Conservation (phyloP, 2,329 filamentous ascomycete species). For the Rachicladosporium sp. region DNA sequence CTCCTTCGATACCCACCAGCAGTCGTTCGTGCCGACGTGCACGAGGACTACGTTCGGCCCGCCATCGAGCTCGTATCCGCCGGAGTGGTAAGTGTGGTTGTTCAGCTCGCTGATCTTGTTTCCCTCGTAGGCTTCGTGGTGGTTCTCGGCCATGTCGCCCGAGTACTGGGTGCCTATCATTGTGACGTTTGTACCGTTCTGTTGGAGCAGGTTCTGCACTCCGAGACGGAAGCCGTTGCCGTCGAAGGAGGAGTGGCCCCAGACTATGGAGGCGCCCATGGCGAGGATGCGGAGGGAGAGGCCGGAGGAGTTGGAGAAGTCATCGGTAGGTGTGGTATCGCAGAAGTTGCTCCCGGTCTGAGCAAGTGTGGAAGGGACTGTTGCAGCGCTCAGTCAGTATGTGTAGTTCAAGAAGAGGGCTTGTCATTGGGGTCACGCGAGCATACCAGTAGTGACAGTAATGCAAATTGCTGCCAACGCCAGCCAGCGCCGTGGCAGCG, state of each 20-base stretch:
- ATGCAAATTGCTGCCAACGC: too few species aligned
- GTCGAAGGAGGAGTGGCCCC: slow-evolving; percentile 1
- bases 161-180: slow-evolving; percentile 2
- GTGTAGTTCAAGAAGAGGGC: too few species aligned
- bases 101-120: not conserved
- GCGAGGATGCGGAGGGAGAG: not conserved
- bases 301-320: too few species aligned
- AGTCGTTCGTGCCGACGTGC: slow-evolving; percentile 1
- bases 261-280: slow-evolving; percentile 4
- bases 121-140: slow-evolving; percentile 2
- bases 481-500: too few species aligned
- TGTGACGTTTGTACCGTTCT: not conserved
- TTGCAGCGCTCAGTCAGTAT: too few species aligned
- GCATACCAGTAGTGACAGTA: too few species aligned
- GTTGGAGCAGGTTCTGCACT: not conserved
- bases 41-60: not conserved
- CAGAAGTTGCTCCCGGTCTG: too few species aligned
- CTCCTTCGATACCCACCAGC: slow-evolving; percentile 1
- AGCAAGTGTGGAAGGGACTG: too few species aligned
- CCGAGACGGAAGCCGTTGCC: slow-evolving; percentile 4
- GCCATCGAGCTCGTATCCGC: not conserved
- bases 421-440: too few species aligned
- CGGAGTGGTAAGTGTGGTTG: not conserved
- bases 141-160: slow-evolving; percentile 1
- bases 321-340: too few species aligned